phyloP scores from a whole-genome alignment of 1,139 yeast genomes.

The Yarrowia galli region DNA sequence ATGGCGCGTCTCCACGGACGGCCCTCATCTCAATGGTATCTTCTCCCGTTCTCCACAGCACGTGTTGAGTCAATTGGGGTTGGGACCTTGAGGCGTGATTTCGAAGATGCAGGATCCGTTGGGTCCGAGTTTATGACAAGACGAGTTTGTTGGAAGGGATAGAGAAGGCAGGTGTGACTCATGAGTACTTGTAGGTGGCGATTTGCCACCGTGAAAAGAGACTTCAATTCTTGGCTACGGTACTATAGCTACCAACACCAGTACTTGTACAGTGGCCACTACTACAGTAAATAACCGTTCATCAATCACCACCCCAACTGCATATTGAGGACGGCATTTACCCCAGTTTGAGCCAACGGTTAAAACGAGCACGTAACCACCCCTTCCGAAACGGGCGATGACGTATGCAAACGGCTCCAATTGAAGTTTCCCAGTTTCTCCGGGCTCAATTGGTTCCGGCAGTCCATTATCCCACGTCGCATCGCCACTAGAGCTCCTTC shows the following conservation, averaged over 20 bases:
- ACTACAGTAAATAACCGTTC: no score
- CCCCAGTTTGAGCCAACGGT: background rate
- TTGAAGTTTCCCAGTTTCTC: no score
- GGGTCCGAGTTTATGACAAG: background rate
- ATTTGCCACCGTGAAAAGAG: no score
- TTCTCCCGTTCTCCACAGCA: conserved; percentile 13
- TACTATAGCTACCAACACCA: no score
- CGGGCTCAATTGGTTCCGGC: background rate
- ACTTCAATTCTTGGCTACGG: no score
- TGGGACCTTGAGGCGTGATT: conserved; percentile 17
- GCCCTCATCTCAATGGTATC: no score
- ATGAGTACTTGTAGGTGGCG: background rate
- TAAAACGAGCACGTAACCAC: background rate
- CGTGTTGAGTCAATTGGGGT: conserved; percentile 37
- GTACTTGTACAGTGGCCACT: no score
- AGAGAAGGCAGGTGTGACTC: background rate
- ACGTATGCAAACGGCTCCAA: background rate
- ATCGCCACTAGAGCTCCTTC: background rate
- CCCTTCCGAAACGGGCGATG: background rate
- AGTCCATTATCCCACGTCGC: background rate
- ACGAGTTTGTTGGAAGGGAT: background rate
- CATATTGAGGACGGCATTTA: no score
- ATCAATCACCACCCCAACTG: no score
- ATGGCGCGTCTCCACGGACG: background rate
- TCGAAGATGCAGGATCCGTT: conserved; percentile 1